Evolutionary conservation across 2,329 filamentous ascomycete species (phyloP), one percentile per base, ranked within the genome.

Genomic region (Trichophyton simii): DNA sequence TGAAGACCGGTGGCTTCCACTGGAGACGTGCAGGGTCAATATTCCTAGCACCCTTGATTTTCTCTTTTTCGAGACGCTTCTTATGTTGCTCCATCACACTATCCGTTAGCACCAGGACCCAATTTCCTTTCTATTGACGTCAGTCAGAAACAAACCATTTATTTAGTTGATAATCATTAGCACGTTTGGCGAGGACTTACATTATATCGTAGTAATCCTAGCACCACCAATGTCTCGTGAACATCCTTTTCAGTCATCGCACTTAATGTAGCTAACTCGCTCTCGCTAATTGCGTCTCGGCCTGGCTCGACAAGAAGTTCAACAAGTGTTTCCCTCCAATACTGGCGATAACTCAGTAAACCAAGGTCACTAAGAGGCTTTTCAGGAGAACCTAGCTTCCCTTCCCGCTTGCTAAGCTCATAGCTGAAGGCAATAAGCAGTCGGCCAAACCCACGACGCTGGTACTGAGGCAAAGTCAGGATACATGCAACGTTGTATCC

Each of bases 401-500:
- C 87, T 76, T 99, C 95, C 62, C 95, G 90, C 73, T 92, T 95
- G 70, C 89, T 94, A 31, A 99, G 85, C 71, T 97, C 92, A 75
- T 99, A 99, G 3, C 90, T 96, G 75, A 99, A 97, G 66, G 95
- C 91, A 68, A 99, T 99, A 62, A 99, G 82, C 11, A 99, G 80
- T 63, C 90, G 87, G 25, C 95, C 94, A 68, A 94, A 96, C 0
- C 94, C 94, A 71, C 95, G 94, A 25, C 94, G 85, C 74, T 99
- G 94, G 68, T 95, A 97, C 72, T 99, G 95, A 0, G 94, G 94
- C 2, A 99, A 80, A 0, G 94, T 99, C 63, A 99, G 79, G 72
- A 99, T 99, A 82, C 95, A 99, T 3, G 94, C 95, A 36, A 99
- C 87, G 71, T 99, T 99, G 81, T 97, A 99, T 34, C 89, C 90